phyloP scores from a whole-genome alignment of 495 filamentous ascomycete genomes.

The Daldinia loculata region DNA sequence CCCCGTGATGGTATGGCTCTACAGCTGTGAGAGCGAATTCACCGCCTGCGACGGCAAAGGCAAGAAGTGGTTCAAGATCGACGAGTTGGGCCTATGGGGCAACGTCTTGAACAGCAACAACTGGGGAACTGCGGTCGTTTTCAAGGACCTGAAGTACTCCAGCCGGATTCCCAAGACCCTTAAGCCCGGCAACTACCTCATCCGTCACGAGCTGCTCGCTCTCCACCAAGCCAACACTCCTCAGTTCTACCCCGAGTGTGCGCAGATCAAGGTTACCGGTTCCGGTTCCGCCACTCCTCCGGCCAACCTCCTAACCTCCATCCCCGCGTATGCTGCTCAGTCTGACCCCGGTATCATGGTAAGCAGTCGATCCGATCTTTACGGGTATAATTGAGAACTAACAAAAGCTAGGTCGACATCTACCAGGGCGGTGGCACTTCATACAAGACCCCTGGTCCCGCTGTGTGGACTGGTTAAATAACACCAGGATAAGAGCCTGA shows the following conservation, averaged over 20 bases:
- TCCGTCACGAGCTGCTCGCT: slow-evolving; percentile 67
- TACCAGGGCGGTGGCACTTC: slow-evolving; percentile 55
- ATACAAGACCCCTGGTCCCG: slow-evolving; percentile 60
- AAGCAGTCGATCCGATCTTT: slow-evolving; percentile 13
- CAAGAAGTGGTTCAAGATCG: slow-evolving; percentile 68
- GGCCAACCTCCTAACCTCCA: slow-evolving; percentile 54
- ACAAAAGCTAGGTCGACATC: slow-evolving; percentile 53
- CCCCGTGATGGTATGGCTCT: slow-evolving; percentile 65
- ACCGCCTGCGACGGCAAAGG: slow-evolving; percentile 55
- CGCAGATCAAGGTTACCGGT: slow-evolving; percentile 62
- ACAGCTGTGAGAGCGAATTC: slow-evolving; percentile 60
- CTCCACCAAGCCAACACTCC: slow-evolving; percentile 68
- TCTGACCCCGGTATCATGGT: slow-evolving; percentile 62
- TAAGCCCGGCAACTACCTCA: slow-evolving; percentile 65
- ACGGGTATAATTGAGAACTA: not conserved
- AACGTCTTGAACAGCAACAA: slow-evolving; percentile 53
- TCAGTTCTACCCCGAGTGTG: slow-evolving; percentile 70
- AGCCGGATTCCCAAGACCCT: slow-evolving; percentile 60
- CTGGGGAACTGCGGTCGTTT: slow-evolving; percentile 61
- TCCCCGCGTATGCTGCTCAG: slow-evolving; percentile 62
- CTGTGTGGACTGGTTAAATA: slow-evolving; percentile 57
- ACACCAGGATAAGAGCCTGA: not conserved
- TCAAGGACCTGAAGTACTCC: slow-evolving; percentile 60
- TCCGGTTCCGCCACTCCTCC: slow-evolving; percentile 56
- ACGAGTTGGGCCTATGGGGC: slow-evolving; percentile 60